Evolutionary conservation across 495 filamentous ascomycete genomes (phyloP).

Genomic region (Oleoguttula mirabilis): DNA sequence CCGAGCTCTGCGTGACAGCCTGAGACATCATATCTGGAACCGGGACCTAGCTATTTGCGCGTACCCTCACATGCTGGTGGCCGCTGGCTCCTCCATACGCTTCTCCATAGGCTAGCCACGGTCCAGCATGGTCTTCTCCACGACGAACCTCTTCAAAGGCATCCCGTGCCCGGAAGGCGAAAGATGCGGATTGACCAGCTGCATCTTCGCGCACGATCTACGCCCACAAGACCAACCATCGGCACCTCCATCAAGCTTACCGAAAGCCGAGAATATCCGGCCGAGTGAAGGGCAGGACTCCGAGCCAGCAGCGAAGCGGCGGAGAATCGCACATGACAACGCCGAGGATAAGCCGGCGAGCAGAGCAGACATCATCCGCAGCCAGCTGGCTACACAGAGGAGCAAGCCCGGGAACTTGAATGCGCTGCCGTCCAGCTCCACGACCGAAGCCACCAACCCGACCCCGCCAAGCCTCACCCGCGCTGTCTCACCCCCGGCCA

Average conservation of each 20-base stretch:
- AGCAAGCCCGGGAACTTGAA: background rate
- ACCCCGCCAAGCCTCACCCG: conserved; percentile 17
- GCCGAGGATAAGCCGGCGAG: conserved; percentile 12
- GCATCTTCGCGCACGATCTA: conserved; percentile 46
- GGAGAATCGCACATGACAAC: conserved; percentile 15
- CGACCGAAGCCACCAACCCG: too few species aligned
- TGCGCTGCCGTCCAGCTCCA: background rate
- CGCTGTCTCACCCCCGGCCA: conserved; percentile 34
- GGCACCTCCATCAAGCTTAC: too few species aligned
- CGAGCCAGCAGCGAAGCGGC: conserved; percentile 13
- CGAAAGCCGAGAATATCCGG: background rate
- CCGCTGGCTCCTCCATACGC: too few species aligned
- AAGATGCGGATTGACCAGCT: conserved; percentile 42
- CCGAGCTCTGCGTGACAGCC: too few species aligned
- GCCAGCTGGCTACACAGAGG: background rate
- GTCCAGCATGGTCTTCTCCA: conserved; percentile 50
- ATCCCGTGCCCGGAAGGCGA: conserved; percentile 53
- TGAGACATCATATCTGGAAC: too few species aligned
- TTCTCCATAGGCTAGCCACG: too few species aligned
- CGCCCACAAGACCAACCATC: background rate
- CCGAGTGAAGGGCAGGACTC: background rate
- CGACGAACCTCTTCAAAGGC: conserved; percentile 51
- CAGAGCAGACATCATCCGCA: conserved; percentile 13
- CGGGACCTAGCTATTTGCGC: too few species aligned
- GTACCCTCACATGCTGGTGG: too few species aligned